phyloP scores from a whole-genome alignment of 2,329 filamentous ascomycete genomes.

The Coniochaeta sp. region DNA sequence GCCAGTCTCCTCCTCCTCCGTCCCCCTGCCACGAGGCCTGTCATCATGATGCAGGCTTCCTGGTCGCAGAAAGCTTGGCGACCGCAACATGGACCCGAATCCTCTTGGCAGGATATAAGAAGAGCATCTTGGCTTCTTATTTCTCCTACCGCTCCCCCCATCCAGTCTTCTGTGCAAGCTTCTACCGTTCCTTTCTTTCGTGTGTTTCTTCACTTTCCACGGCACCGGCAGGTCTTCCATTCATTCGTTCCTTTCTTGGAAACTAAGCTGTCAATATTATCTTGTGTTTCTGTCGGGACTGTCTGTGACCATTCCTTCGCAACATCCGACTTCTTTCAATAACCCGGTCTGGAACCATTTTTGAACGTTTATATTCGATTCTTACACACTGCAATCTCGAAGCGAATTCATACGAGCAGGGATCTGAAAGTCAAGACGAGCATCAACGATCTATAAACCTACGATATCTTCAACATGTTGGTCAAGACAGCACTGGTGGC shows the following conservation, averaged over 20 bases:
- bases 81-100: background rate
- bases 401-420: constrained; percentile 3
- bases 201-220: constrained; percentile 17
- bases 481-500: constrained; percentile 41
- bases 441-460: background rate
- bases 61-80: constrained; percentile 17
- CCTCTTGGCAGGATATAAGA: constrained; percentile 7
- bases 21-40: constrained; percentile 9
- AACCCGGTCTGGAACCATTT: constrained; percentile 45
- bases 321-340: constrained; percentile 20
- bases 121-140: background rate
- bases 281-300: constrained; percentile 25
- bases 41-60: constrained; percentile 11
- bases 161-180: constrained; percentile 11
- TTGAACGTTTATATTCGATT: constrained; percentile 10
- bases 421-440: background rate
- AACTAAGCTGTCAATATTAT: constrained; percentile 15
- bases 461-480: constrained; percentile 33
- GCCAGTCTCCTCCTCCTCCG: constrained; percentile 6
- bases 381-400: constrained; percentile 16
- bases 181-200: constrained; percentile 25
- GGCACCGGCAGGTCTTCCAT: constrained; percentile 16
- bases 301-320: constrained; percentile 39
- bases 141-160: background rate
- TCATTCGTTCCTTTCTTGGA: constrained; percentile 37